These are phyloP conservation scores for Leccinum pachyderme DNA, from an alignment of 1,284 basidiomycete species.

Conservation along the genomic window DNA sequence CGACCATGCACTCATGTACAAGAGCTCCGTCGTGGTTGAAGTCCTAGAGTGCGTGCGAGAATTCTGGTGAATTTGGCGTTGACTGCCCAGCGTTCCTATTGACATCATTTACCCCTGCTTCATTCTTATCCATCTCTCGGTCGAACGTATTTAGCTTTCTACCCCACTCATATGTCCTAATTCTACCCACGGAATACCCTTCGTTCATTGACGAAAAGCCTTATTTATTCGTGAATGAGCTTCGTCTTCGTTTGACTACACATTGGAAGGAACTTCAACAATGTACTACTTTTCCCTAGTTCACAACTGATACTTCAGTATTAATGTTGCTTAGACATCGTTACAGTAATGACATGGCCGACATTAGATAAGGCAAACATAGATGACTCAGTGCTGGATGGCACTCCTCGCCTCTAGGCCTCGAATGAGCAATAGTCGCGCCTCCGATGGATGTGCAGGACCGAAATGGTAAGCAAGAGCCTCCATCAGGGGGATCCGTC, in stretches of 20 bases:
- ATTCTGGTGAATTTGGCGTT: conserved; percentile 48
- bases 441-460: background rate
- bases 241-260: conserved; percentile 14
- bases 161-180: conserved; percentile 4
- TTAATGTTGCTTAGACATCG: conserved; percentile 36
- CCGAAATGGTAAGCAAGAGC: background rate
- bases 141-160: background rate
- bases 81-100: conserved; percentile 2
- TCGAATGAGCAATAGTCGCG: background rate
- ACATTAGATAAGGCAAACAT: background rate
- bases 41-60: conserved; percentile 72
- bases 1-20: conserved; percentile 92
- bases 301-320: conserved; percentile 23
- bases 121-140: conserved; percentile 17
- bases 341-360: conserved; percentile 26
- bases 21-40: conserved; percentile 82
- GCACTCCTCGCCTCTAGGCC: background rate
- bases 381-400: background rate
- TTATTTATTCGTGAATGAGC: conserved; percentile 30
- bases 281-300: conserved; percentile 32
- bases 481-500: background rate
- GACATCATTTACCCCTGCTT: conserved; percentile 13
- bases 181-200: conserved; percentile 2
- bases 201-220: conserved; percentile 5
- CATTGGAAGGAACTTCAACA: conserved; percentile 28